phyloP scores from a whole-genome alignment of 2,329 filamentous ascomycete species.

The Cyclaneusma minus region DNA sequence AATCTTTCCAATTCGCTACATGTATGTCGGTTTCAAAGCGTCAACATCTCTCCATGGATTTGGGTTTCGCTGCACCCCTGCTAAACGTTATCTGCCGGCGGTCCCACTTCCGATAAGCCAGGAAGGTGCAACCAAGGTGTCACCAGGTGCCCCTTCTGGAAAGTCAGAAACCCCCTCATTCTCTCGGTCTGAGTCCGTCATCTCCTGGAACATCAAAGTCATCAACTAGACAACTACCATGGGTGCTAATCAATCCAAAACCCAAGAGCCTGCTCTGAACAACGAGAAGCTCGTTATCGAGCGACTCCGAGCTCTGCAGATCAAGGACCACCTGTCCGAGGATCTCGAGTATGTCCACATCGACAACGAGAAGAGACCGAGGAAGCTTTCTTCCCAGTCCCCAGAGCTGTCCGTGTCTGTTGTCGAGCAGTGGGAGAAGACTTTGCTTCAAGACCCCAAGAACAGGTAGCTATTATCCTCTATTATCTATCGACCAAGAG shows the following conservation, averaged over 20 bases:
- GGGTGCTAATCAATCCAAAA: conserved; percentile 30
- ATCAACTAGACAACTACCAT: conserved; percentile 21
- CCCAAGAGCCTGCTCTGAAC: conserved; percentile 12
- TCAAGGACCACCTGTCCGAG: conserved; percentile 23
- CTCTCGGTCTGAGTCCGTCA: too few species aligned
- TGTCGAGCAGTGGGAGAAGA: conserved; percentile 42
- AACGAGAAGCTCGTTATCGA: conserved; percentile 30
- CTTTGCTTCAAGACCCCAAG: conserved; percentile 47
- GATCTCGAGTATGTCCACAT: conserved; percentile 38
- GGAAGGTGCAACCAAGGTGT: too few species aligned
- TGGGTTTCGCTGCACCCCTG: too few species aligned
- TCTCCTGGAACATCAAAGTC: too few species aligned
- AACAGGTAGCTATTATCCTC: conserved; percentile 43
- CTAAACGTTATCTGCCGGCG: too few species aligned
- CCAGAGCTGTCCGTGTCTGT: conserved; percentile 31
- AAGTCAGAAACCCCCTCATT: too few species aligned
- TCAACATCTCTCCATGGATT: too few species aligned
- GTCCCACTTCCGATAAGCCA: too few species aligned
- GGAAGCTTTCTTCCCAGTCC: conserved; percentile 17
- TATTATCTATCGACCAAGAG: too few species aligned
- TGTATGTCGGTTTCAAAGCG: too few species aligned
- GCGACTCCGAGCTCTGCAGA: conserved; percentile 26
- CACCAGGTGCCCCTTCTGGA: too few species aligned
- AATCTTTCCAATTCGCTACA: too few species aligned
- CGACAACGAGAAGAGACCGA: conserved; percentile 24